Evolutionary conservation across 73 alveolate genomes (phyloP), one percentile per base, ranked within the genome.

Genomic region (Paramecium octaurelia): DNA sequence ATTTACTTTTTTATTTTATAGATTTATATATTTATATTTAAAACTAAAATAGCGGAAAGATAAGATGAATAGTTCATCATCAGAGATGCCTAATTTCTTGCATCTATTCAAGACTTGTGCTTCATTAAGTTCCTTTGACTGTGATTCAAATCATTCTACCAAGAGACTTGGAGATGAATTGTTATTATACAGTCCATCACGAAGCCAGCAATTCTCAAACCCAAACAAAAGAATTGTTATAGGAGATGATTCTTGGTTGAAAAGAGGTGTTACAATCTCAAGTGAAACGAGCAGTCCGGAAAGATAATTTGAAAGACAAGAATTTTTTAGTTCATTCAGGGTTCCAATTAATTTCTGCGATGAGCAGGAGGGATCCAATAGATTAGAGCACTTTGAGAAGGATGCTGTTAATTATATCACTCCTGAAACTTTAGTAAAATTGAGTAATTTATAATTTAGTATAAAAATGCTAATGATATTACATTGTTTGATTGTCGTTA

Each of bases 401-500:
- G 46, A 64, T 64, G 84, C 84, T 64, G 84, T 64, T 4, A 64
- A 64, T 64, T 64, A 31, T 64, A 64, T 64, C 29, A 34, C 42
- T 64, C 46, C 84, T 27, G 84, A 64, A 64, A 64, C 84, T 64
- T 64, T 64, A 34, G 84, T 64, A 64, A 64, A 27, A 54, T 18
- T 54, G 69, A 64, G 54, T 12, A 64, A 27, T 27, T 64, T 6
- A 64, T 31, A 64, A 31, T 64, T 64, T 64, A 64, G 84, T 64
- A 64, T 64, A 23, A 64, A 64, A 64, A 64, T 64, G 84, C 84
- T 29, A 34, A 64, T 64, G 84, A 64, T 31, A 31, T 64, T 27
- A 64, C 84, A 64, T 64, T 64, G 46, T 64, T 64, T 64, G 84
- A 64, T 64, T 64, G 84, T 64, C 42, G 84, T 31, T 64, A 64